Evolutionary conservation across 306 rosid species (phyloP), one percentile per base, ranked within the genome.

Genomic region (Cyamopsis tetragonoloba): DNA sequence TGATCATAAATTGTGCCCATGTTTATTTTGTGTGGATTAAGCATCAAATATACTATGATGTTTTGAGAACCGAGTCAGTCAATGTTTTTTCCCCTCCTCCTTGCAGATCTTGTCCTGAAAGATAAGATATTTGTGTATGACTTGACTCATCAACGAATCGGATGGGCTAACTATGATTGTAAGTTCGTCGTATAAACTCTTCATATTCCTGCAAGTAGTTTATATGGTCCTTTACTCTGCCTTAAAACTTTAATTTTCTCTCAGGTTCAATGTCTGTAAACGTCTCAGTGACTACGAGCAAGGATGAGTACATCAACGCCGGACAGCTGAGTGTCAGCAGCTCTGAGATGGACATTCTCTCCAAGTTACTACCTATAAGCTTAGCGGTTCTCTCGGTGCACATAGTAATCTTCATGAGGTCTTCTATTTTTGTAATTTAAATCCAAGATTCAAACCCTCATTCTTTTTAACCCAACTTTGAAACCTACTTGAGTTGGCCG

Each of bases 141-240:
- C 75, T 70, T 92, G 42, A 92, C 85, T 70, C 91, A 41, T 58
- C 95, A 87, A 80, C 81, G 83, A 53, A 69, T 92, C 19, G 96
- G 98, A 65, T 92, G 96, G 96, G 68, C 93, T 9, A 82, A 81
- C 81, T 89, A 89, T 12, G 95, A 92, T 32, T 92, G 96, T 92
- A 84, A 87, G 96, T 84, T 77, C 26, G 31, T 75, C 64, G 6
- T n/a, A 35, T 4, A 19, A 60, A 53, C 66, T 28, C 46, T 4
- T 60, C 49, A 41, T n/a, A n/a, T 48, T 49, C 41, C 46, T 48
- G 28, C 46, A 50, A 30, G 23, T 31, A 61, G 3, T 32, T 37
- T 72, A 57, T 57, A 38, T 18, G 24, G 31, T 30, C n/a, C 35
- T 14, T 39, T 58, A 26, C 12, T 28, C 18, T 56, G 12, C 50